Base-by-base conservation (phyloP, 768 basidiomycete species). In the Peribolospora baueri region DNA sequence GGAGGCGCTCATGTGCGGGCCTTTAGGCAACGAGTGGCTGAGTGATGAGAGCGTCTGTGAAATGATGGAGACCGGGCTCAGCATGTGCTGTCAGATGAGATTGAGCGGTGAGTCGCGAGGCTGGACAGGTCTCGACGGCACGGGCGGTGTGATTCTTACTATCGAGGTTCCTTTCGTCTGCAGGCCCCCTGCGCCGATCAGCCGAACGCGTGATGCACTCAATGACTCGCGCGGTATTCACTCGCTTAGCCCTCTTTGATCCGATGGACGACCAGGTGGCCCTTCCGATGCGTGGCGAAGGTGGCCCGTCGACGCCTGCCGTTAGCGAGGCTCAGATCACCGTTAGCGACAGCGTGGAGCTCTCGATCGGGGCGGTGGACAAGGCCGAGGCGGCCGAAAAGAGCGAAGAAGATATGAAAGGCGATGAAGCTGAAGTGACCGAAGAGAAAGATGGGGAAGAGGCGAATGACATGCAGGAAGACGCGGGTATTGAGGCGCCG, bases 1-100 rank as follows among this genome's bases (percentile, higher is more conserved):
- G 53, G 78, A 84, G 58, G 78, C 83, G 59, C 81, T 82, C 62
- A 72, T 93, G 59, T 80, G 80, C 59, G 25, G 25, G 25, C 25
- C 50, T 58, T 48, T 66, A 48, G 57, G 62, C 51, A 58, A 62
- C 53, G 66, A 69, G n/a, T 71, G 73, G 7, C 73, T 97, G 42
- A 85, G 84, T 38, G 91, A 98, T 62, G 76, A 93, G 53, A 86
- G 88, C 65, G 81, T 97, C 11, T 98, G 93, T 65, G 93, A 95
- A 69, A 88, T 98, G 81, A 71, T 98, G 61, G 93, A 98, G 68
- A 91, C 90, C 1, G 91, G 95, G 4, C 68, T 98, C 61, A 91
- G 88, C 8, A 95, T 91, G 51, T 87, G 88, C 60, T 95, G 91
- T 67, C 84, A 95, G 66, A 90, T 93, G 77, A 74, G 93, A 54